Conservation (phyloP, 2,329 filamentous ascomycete genomes). For the Rhexocercosporidium sp. region DNA sequence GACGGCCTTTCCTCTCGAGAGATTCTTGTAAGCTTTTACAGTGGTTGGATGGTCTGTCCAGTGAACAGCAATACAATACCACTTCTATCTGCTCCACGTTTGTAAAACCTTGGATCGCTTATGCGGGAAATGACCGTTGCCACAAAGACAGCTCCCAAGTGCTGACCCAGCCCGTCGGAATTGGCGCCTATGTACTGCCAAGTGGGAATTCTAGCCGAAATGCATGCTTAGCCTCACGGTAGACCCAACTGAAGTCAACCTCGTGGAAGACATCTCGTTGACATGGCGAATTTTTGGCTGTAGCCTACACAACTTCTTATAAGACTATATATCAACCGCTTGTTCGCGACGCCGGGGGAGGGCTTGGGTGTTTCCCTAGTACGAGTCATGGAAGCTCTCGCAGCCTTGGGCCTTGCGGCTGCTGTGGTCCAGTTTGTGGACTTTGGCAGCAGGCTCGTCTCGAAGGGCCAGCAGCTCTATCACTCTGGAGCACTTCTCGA, state of each 20-base stretch:
- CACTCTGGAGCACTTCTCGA: not conserved
- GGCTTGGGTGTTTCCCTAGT: too few species aligned
- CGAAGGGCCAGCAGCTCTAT: not conserved
- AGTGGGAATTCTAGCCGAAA: not conserved
- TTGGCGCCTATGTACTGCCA: not conserved
- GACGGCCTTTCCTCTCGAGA: constrained; percentile 10
- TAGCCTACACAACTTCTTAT: too few species aligned
- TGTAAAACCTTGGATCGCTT: too few species aligned
- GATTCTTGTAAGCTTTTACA: not conserved
- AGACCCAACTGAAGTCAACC: not conserved
- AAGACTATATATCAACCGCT: too few species aligned
- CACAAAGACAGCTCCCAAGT: not conserved
- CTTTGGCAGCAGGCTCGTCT: not conserved
- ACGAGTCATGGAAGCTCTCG: not conserved
- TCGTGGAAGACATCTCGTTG: not conserved
- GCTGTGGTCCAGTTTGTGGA: not conserved
- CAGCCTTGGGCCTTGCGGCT: constrained; percentile 5
- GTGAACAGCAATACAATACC: constrained; percentile 13
- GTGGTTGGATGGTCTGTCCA: constrained; percentile 1
- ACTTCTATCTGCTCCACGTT: not conserved
- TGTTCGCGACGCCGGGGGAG: too few species aligned
- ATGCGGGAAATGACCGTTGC: not conserved
- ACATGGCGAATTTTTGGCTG: too few species aligned
- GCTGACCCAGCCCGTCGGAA: too few species aligned
- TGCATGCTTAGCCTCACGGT: not conserved